Evolutionary conservation across 208 protist species (phyloP).

Genomic region (Wallacemonas collosoma): DNA sequence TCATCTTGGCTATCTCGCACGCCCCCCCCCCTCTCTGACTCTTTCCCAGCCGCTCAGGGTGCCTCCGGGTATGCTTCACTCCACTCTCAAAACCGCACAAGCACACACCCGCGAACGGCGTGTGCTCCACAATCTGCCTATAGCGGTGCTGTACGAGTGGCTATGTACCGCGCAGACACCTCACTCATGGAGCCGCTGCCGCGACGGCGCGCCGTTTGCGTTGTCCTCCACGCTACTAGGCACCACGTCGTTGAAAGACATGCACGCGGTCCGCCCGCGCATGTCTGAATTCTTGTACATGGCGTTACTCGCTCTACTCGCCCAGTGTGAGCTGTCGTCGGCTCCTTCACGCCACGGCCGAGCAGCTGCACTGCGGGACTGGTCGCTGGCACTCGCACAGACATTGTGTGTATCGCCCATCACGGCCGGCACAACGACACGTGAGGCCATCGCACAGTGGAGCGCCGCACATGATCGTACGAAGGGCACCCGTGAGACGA

Average conservation of each 20-base stretch:
- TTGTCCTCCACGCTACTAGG: not conserved
- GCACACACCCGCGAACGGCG: not conserved
- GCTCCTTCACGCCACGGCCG: too few species aligned
- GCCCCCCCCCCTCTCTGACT: too few species aligned
- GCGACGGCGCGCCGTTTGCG: not conserved
- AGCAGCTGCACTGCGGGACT: slow-evolving; percentile 5
- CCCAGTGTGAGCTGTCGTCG: not conserved
- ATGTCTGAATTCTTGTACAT: not conserved
- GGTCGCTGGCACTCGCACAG: not conserved
- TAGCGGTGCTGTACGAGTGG: not conserved
- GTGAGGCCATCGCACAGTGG: not conserved
- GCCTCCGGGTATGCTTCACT: too few species aligned
- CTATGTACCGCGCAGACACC: not conserved
- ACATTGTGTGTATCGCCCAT: not conserved
- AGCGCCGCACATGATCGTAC: too few species aligned
- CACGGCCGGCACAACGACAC: not conserved
- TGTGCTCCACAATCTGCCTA: not conserved
- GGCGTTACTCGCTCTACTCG: not conserved
- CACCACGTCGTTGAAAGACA: not conserved
- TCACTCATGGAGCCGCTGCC: not conserved
- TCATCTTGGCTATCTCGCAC: too few species aligned
- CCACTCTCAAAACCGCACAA: not conserved
- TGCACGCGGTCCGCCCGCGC: not conserved
- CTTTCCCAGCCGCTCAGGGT: too few species aligned
- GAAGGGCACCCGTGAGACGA: not conserved